Percentiles rank a stretch among this genome's conserved stretches.
phyloP scores from a whole-genome alignment of 306 rosid species.

The Nissolia schottii region DNA sequence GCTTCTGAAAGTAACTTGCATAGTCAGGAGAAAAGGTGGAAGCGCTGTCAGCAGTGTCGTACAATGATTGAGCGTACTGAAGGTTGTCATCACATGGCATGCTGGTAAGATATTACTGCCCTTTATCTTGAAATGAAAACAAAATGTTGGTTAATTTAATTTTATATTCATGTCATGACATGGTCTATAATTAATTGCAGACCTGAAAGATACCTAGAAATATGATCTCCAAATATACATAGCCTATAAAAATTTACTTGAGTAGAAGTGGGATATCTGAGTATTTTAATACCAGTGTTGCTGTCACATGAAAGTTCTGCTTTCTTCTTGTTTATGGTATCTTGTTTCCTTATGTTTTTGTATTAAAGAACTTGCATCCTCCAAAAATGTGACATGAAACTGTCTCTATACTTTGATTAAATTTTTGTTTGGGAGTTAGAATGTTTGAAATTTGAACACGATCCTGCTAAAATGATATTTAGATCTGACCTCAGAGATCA shows the following conservation, averaged over 20 bases:
- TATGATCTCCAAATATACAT: neutral
- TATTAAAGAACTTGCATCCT: neutral
- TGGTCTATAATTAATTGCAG: neutral
- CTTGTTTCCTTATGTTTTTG: neutral
- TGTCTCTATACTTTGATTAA: neutral
- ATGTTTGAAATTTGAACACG: neutral
- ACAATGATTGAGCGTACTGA: slow-evolving; percentile 80
- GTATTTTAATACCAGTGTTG: neutral
- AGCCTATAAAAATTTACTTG: neutral
- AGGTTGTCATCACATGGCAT: slow-evolving; percentile 91
- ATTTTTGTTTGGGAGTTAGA: neutral
- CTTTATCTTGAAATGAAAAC: neutral
- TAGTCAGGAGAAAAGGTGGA: slow-evolving; percentile 75
- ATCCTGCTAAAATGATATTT: neutral
- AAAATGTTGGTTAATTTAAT: neutral
- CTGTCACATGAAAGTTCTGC: neutral
- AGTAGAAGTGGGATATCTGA: neutral
- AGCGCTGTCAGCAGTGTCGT: slow-evolving; percentile 87
- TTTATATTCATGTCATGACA: neutral
- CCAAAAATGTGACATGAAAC: neutral
- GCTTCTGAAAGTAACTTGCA: slow-evolving; percentile 65
- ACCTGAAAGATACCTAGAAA: neutral
- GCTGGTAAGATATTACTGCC: slow-evolving; percentile 63
- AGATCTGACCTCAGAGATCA: neutral
- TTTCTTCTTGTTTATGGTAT: neutral